Percentiles rank a stretch among this genome's conserved stretches.
These are phyloP conservation scores for Linderina pennispora DNA, from an alignment of 192 early-diverging fungal species.

Conservation along the genomic window DNA sequence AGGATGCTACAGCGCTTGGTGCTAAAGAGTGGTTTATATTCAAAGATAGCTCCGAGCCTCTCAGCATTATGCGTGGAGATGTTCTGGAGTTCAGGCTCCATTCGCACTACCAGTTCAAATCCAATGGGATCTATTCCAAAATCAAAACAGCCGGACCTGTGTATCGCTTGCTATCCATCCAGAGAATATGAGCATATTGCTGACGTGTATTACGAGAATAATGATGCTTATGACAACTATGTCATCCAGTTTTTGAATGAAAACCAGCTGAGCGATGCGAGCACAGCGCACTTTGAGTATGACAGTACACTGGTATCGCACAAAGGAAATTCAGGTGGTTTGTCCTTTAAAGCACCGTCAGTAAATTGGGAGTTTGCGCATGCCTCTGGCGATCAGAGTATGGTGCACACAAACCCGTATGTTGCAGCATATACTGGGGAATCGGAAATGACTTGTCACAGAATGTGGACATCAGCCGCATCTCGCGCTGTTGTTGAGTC, in stretches of 20 bases:
- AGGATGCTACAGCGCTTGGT: conserved; percentile 72
- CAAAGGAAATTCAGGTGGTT: no score
- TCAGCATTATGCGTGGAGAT: conserved; percentile 46
- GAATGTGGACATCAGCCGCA: conserved; percentile 91
- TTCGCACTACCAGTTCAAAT: conserved; percentile 58
- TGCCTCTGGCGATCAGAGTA: conserved; percentile 84
- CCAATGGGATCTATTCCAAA: conserved; percentile 51
- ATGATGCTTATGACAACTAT: conserved; percentile 55
- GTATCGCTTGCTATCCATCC: conserved; percentile 43
- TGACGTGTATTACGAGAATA: conserved; percentile 62
- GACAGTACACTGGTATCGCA: no score
- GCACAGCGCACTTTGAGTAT: no score
- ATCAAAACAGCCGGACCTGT: conserved; percentile 67
- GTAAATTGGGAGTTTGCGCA: no score
- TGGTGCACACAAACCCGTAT: conserved; percentile 90
- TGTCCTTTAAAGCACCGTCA: no score
- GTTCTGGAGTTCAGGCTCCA: conserved; percentile 78
- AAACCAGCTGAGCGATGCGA: neutral
- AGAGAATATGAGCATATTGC: conserved; percentile 67
- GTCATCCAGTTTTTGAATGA: no score
- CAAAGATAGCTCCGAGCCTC: neutral
- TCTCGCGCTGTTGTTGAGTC: conserved; percentile 88
- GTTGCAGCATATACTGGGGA: conserved; percentile 79
- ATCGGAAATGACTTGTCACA: conserved; percentile 89
- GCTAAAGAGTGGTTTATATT: conserved; percentile 78